These are phyloP conservation scores for Copromyces sp. DNA, from an alignment of 495 filamentous ascomycete species.

Conservation along the genomic window DNA sequence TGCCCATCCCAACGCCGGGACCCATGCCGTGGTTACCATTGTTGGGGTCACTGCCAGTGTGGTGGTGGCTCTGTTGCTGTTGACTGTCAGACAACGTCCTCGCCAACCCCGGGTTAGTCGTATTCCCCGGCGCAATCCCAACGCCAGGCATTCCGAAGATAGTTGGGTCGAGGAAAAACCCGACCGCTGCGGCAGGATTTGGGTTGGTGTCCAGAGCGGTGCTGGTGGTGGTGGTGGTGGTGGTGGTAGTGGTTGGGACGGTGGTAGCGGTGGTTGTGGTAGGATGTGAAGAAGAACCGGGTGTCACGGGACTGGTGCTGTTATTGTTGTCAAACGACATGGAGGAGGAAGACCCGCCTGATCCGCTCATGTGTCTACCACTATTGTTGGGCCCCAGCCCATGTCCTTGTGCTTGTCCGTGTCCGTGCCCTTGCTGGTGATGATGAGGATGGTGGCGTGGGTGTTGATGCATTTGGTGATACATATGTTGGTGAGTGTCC, in stretches of 20 bases:
- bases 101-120: neutral
- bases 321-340: neutral
- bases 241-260: neutral
- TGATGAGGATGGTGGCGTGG: constrained; percentile 36
- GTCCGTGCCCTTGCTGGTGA: constrained; percentile 10
- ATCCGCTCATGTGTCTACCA: constrained; percentile 18
- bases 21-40: neutral
- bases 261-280: neutral
- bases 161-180: neutral
- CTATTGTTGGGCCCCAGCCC: constrained; percentile 22
- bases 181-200: neutral
- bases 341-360: neutral
- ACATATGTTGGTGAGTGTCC: constrained; percentile 25
- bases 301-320: neutral
- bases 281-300: neutral
- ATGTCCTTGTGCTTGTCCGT: constrained; percentile 21
- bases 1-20: neutral
- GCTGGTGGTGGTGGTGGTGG: neutral
- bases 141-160: neutral
- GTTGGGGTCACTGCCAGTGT: neutral
- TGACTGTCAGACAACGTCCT: neutral
- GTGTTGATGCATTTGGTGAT: constrained; percentile 13
- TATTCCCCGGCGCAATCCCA: neutral
- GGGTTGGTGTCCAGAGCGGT: neutral
- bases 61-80: neutral